Evolutionary conservation across 208 protist species (phyloP).

Genomic region (Acanthamoeba royreba): DNA sequence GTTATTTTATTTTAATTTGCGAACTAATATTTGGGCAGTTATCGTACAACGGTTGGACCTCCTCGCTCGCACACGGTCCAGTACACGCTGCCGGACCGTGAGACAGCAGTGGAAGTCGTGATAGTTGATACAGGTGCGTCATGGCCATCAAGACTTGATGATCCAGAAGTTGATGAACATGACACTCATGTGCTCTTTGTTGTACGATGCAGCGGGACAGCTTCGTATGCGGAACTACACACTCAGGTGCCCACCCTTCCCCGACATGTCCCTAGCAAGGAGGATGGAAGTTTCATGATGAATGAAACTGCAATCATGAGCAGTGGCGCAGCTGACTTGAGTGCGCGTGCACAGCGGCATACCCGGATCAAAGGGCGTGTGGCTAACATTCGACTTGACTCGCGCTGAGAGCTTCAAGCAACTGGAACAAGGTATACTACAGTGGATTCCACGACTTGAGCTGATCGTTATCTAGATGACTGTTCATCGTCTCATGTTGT

Average conservation of each 20-base stretch:
- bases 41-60: neutral
- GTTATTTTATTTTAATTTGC: no score
- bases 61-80: neutral
- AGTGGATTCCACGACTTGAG: neutral
- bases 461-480: neutral
- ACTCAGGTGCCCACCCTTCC: neutral
- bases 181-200: neutral
- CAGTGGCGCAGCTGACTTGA: neutral
- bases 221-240: neutral
- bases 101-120: neutral
- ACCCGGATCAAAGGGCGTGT: neutral
- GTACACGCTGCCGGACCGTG: neutral
- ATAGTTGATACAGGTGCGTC: neutral
- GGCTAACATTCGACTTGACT: neutral
- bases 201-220: neutral
- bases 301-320: neutral
- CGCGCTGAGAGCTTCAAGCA: neutral
- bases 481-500: neutral
- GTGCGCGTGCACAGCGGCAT: neutral
- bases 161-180: no score
- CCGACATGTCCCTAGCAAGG: neutral
- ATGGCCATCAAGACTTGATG: no score
- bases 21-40: no score
- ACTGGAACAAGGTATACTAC: neutral
- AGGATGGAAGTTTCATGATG: neutral